Evolutionary conservation across 1,284 basidiomycete genomes (phyloP).

Genomic region (Wallemia ichthyophaga): DNA sequence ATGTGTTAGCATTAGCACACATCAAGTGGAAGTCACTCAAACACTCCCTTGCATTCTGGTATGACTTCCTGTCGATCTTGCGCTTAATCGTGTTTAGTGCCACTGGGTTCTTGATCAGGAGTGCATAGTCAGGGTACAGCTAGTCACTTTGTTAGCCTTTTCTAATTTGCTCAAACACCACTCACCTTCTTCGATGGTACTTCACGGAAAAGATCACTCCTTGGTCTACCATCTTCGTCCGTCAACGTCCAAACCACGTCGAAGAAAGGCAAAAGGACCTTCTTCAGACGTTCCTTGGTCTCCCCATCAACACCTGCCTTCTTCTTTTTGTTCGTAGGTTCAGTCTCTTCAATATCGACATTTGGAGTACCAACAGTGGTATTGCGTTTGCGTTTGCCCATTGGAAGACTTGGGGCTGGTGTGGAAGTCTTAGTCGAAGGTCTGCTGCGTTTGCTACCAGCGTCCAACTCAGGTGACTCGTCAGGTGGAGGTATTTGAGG

Average conservation of each 20-base stretch:
- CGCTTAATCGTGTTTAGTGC: neutral
- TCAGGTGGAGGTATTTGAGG: neutral
- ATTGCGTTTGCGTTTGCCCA: slow-evolving; percentile 2
- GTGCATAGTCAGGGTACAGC: neutral
- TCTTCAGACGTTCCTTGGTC: neutral
- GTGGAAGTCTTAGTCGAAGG: neutral
- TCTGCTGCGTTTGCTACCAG: slow-evolving; percentile 5
- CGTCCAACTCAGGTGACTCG: slow-evolving; percentile 8
- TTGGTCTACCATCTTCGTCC: neutral
- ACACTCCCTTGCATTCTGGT: neutral
- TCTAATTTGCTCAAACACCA: neutral
- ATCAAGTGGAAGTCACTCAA: neutral
- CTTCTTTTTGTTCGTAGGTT: neutral
- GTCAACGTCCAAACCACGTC: neutral
- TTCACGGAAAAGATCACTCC: neutral
- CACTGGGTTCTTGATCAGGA: neutral
- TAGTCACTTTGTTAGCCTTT: neutral
- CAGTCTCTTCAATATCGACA: neutral
- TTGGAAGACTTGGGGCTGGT: slow-evolving; percentile 2
- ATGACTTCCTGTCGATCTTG: neutral
- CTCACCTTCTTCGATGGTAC: neutral
- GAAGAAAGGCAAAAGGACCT: neutral
- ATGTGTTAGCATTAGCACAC: neutral
- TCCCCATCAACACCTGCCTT: neutral
- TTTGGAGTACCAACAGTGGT: neutral